Evolutionary conservation across 352 stramenopile species (phyloP).

Genomic region (Peronospora destructor): DNA sequence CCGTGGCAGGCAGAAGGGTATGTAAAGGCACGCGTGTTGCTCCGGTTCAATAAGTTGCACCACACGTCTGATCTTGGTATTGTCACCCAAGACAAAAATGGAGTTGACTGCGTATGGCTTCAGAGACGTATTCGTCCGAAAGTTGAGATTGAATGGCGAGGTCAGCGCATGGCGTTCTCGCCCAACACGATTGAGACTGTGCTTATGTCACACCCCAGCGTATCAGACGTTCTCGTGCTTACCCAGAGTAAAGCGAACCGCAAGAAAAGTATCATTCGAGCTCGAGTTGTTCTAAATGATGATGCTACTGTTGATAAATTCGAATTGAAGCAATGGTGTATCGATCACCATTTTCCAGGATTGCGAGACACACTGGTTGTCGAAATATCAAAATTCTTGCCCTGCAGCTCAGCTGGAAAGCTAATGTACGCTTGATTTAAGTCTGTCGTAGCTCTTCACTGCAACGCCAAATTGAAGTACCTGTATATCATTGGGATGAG

Average conservation of each 20-base stretch:
- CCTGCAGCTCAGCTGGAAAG: conserved; percentile 79
- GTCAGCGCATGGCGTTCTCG: conserved; percentile 17
- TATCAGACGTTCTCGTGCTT: conserved; percentile 52
- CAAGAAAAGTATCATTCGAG: conserved; percentile 22
- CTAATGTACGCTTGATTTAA: conserved; percentile 63
- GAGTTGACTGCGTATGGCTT: conserved; percentile 51
- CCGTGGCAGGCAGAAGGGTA: conserved; percentile 80
- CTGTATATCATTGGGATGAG: background rate
- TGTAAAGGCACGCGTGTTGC: conserved; percentile 42
- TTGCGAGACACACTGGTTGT: conserved; percentile 37
- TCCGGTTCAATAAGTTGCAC: conserved; percentile 38
- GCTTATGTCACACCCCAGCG: conserved; percentile 30
- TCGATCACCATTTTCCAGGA: conserved; percentile 27
- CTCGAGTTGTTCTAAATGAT: conserved; percentile 33
- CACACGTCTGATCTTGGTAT: conserved; percentile 55
- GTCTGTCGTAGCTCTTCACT: background rate
- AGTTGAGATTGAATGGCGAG: conserved; percentile 31
- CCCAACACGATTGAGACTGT: conserved; percentile 39
- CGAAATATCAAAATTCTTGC: conserved; percentile 54
- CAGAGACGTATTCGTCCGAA: conserved; percentile 50
- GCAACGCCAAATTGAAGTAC: background rate
- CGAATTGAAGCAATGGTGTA: conserved; percentile 36
- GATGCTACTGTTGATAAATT: conserved; percentile 15
- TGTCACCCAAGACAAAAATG: conserved; percentile 20
- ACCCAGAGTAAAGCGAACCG: conserved; percentile 24